Evolutionary conservation across 2,329 filamentous ascomycete genomes (phyloP), one percentile per base, ranked within the genome.

Genomic region (Colletotrichum somersetense): DNA sequence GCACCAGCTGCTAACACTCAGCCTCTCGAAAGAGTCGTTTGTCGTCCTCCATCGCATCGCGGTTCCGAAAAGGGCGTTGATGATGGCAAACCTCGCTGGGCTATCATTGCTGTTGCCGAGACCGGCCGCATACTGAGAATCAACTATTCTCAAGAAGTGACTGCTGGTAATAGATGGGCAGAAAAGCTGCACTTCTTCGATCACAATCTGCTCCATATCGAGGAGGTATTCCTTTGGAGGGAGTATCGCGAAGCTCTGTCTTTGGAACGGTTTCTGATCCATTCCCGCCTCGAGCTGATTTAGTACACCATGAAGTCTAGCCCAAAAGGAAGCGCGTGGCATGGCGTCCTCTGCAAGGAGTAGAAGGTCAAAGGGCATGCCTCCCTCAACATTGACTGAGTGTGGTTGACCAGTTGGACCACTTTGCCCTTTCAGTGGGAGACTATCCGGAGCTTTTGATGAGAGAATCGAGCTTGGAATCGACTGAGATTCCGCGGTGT

Each of bases 1-100:
- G 14, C 55, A 52, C 72, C 70, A 73, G 26, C 55, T 57, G 20
- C 57, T 40, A 4, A 35, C 46, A 35, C 50, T 35, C 46, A 73
- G 35, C n/a, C 48, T 18, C 23, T 58, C 38, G 23, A 70, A 53
- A 2, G 70, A 68, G 12, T 72, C 59, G 33, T 74, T 74, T 18
- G 66, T 50, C 12, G 30, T 63, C 40, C 66, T 65, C 52, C 59
- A 72, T 14, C 42, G 71, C 5, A 72, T n/a, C 1, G 64, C 66
- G 5, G 62, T 20, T 5, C 55, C 70, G 40, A 74, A 66, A 4
- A 62, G 48, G 20, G 50, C 70, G 18, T 70, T 70, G 2, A 62
- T 33, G n/a, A 63, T 59, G 12, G 62, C 65, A 42, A 71, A 66
- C 14, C 66, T 62, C 8, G 62, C 61, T 2, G 69, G 44, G 18